These are phyloP conservation scores for Neonectria magnoliae DNA, from an alignment of 2,329 filamentous ascomycete species.

Conservation along the genomic window DNA sequence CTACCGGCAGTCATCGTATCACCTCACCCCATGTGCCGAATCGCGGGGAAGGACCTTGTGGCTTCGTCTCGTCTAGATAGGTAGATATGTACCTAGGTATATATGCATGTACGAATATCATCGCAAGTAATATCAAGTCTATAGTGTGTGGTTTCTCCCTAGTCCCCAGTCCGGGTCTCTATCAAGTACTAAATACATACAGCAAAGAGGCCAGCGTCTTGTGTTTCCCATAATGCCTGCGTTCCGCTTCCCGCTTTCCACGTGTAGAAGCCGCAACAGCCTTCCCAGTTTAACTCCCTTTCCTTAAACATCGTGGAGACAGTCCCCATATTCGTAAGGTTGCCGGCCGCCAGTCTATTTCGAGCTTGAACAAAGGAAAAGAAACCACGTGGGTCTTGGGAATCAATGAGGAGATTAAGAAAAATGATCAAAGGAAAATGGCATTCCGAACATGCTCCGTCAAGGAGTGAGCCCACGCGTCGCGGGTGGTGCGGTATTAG, in stretches of 20 bases:
- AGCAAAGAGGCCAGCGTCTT: constrained; percentile 41
- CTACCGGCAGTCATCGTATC: neutral
- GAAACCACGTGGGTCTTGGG: constrained; percentile 34
- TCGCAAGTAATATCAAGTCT: constrained; percentile 37
- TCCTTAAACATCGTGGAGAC: constrained; percentile 41
- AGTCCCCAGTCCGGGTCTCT: constrained; percentile 38
- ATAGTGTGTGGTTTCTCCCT: constrained; percentile 34
- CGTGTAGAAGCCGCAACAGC: constrained; percentile 31
- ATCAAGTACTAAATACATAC: constrained; percentile 39
- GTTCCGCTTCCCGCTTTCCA: constrained; percentile 28
- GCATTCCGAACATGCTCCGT: constrained; percentile 40
- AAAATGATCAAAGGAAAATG: constrained; percentile 25
- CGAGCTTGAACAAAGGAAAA: constrained; percentile 40
- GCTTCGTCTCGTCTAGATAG: too few species aligned
- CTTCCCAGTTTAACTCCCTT: constrained; percentile 42
- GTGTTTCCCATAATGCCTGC: constrained; percentile 40
- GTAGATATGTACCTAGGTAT: too few species aligned
- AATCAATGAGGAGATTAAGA: constrained; percentile 33
- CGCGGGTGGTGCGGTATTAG: constrained; percentile 34
- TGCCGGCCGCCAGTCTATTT: constrained; percentile 44
- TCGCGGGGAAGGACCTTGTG: neutral
- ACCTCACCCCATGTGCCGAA: neutral
- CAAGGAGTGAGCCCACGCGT: constrained; percentile 38
- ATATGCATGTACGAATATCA: neutral
- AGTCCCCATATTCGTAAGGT: constrained; percentile 42